Conservation (phyloP, 2,329 filamentous ascomycete genomes). For the Penicillium sp. region DNA sequence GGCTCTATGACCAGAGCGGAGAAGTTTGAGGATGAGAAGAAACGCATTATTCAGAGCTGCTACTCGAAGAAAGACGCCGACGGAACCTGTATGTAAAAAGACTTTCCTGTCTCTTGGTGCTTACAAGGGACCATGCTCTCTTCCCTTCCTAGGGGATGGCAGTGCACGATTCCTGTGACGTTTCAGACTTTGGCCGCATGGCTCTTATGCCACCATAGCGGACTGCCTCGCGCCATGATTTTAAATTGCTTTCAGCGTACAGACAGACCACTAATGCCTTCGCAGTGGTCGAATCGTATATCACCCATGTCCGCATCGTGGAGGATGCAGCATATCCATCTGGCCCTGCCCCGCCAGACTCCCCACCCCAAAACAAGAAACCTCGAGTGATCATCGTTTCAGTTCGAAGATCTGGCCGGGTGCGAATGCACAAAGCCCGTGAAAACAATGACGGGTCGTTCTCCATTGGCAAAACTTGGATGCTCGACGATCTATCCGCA, state of each 20-base stretch:
- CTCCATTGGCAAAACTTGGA: constrained; percentile 98
- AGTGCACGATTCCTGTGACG: constrained; percentile 3
- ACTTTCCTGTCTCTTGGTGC: constrained; percentile 11
- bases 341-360: constrained; percentile 73
- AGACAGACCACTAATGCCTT: not conserved
- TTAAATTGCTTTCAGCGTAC: not conserved
- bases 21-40: constrained; percentile 94
- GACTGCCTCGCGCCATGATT: not conserved
- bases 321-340: constrained; percentile 84
- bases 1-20: constrained; percentile 57
- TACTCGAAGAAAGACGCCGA: constrained; percentile 86
- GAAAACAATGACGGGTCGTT: constrained; percentile 93
- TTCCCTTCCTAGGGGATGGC: constrained; percentile 10
- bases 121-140: constrained; percentile 6
- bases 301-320: constrained; percentile 88
- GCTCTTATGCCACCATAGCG: not conserved
- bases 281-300: constrained; percentile 84
- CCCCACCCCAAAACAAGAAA: constrained; percentile 73
- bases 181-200: not conserved
- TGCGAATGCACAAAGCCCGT: constrained; percentile 93
- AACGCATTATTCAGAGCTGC: constrained; percentile 88
- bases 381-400: constrained; percentile 86
- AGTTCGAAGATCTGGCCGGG: constrained; percentile 84
- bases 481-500: constrained; percentile 78
- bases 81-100: constrained; percentile 65